Evolutionary conservation across 345 rosid genomes (phyloP).

Genomic region (Citrus mangshanensis): DNA sequence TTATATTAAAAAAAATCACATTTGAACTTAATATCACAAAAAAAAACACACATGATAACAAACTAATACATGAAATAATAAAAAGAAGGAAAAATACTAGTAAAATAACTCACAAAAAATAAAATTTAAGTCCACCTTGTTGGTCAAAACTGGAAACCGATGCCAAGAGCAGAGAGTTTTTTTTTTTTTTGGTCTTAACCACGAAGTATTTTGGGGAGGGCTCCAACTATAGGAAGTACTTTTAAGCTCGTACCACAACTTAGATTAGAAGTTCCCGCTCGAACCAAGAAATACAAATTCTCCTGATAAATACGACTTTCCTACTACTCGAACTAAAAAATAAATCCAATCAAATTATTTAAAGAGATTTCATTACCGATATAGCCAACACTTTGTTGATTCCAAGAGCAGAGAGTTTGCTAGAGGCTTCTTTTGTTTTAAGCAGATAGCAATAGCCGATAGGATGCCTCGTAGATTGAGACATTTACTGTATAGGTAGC

Average conservation of each 20-base stretch:
- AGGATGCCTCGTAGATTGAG: neutral
- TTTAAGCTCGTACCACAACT: accelerated
- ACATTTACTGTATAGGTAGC: neutral
- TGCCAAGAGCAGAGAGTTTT: neutral
- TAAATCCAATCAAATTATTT: accelerated
- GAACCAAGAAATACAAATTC: accelerated
- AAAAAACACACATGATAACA: too few species aligned
- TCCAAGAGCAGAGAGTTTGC: neutral
- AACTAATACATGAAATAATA: too few species aligned
- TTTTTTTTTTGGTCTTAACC: too few species aligned
- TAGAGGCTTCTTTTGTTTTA: neutral
- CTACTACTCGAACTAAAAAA: accelerated
- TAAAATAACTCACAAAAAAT: too few species aligned
- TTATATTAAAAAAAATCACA: too few species aligned
- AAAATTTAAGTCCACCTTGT: too few species aligned
- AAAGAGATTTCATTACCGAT: accelerated
- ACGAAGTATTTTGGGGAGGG: accelerated
- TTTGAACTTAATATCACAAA: too few species aligned
- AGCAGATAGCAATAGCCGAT: neutral
- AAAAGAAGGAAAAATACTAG: too few species aligned
- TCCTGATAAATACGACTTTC: accelerated
- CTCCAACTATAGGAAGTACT: accelerated
- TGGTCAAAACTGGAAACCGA: too few species aligned
- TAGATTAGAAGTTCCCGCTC: accelerated
- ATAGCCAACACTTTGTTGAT: accelerated